phyloP scores from a whole-genome alignment of 768 basidiomycete species.

The Tylopilus plumbeoviolaceoides region DNA sequence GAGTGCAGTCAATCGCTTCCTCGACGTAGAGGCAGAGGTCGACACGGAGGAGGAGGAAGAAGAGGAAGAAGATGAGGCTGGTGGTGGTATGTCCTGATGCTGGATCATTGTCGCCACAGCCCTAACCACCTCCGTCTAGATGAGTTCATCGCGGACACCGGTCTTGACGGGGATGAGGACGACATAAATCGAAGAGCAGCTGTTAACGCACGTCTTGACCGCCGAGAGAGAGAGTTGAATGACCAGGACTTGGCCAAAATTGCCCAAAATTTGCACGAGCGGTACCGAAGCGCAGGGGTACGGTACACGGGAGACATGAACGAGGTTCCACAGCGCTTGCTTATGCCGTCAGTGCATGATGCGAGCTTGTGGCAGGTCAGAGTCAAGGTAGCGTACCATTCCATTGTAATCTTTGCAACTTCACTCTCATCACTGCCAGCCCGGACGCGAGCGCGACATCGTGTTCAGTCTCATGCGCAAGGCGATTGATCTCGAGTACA shows the following conservation, averaged over 20 bases:
- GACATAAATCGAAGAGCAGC: constrained; percentile 43
- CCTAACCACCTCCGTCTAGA: constrained; percentile 38
- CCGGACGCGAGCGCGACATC: constrained; percentile 89
- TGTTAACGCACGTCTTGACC: constrained; percentile 67
- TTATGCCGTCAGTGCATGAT: constrained; percentile 97
- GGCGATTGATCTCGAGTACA: constrained; percentile 78
- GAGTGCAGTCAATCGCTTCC: constrained; percentile 68
- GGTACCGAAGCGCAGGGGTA: constrained; percentile 66
- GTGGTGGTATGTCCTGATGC: constrained; percentile 37
- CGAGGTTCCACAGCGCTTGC: constrained; percentile 83
- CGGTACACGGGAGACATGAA: constrained; percentile 91
- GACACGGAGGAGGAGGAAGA: constrained; percentile 97
- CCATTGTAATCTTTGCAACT: not conserved
- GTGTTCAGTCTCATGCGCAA: constrained; percentile 95
- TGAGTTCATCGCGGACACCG: constrained; percentile 62
- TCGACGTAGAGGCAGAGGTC: constrained; percentile 95
- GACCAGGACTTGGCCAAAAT: constrained; percentile 81
- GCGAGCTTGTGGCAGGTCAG: constrained; percentile 94
- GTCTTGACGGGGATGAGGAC: constrained; percentile 65
- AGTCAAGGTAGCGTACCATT: constrained; percentile 63
- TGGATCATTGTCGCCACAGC: not conserved
- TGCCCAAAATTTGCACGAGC: constrained; percentile 73
- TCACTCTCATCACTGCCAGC: constrained; percentile 39
- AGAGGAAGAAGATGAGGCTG: constrained; percentile 79
- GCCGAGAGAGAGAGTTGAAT: constrained; percentile 67